Percentiles rank a stretch among this genome's conserved stretches.
Evolutionary conservation across 495 filamentous ascomycete species (phyloP).

Genomic region (Aspergillus saccharolyticus): DNA sequence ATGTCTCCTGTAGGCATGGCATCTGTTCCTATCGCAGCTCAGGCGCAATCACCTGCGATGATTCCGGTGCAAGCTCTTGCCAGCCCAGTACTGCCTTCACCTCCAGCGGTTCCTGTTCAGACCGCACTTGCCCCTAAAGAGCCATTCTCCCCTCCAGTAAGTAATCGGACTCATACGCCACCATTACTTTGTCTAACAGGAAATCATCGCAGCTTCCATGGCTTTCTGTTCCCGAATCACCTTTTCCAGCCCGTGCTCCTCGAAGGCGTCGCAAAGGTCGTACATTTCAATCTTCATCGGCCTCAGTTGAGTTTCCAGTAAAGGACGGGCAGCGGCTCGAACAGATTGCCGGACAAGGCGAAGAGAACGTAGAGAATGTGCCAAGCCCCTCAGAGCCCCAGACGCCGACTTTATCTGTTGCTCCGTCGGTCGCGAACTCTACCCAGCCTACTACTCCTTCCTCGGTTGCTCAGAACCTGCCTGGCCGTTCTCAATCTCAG

Average conservation of each 20-base stretch:
- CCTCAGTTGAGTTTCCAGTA: constrained; percentile 46
- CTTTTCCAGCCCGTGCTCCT: constrained; percentile 56
- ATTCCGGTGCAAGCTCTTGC: constrained; percentile 24
- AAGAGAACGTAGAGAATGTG: constrained; percentile 23
- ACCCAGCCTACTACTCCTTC: constrained; percentile 71
- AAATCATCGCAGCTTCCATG: constrained; percentile 63
- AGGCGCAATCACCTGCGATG: constrained; percentile 29
- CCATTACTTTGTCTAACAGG: constrained; percentile 6
- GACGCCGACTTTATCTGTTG: constrained; percentile 62
- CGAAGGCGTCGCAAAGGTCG: constrained; percentile 39
- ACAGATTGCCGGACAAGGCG: constrained; percentile 19
- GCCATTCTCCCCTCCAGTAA: constrained; percentile 63
- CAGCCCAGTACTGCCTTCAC: constrained; percentile 29
- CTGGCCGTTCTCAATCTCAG: constrained; percentile 36
- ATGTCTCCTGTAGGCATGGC: constrained; percentile 37
- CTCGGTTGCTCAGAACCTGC: constrained; percentile 37
- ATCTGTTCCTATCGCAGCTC: constrained; percentile 28
- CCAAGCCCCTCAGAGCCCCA: constrained; percentile 52
- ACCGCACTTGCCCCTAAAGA: constrained; percentile 18
- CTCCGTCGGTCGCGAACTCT: constrained; percentile 58
- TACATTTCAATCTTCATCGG: constrained; percentile 28
- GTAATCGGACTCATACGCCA: constrained; percentile 21
- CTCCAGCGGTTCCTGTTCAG: constrained; percentile 28
- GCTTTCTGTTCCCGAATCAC: constrained; percentile 63
- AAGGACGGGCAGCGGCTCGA: constrained; percentile 31